These are phyloP conservation scores for Lachnellula arida DNA, from an alignment of 2,329 filamentous ascomycete genomes.

Conservation along the genomic window DNA sequence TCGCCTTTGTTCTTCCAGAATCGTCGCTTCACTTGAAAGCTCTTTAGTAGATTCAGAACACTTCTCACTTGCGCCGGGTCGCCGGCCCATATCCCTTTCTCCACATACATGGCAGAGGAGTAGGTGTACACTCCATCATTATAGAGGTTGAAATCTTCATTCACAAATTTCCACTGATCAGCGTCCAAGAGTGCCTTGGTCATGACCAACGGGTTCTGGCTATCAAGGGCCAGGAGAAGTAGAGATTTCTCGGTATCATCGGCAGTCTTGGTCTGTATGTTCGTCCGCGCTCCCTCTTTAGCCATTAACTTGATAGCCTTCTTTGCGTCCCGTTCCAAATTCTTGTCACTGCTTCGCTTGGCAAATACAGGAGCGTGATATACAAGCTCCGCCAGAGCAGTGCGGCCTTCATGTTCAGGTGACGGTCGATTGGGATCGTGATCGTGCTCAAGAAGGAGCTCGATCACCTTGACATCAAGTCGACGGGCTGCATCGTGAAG, in stretches of 20 bases:
- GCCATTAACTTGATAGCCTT: slow-evolving; percentile 53
- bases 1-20: slow-evolving; percentile 6
- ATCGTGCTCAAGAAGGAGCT: slow-evolving; percentile 51
- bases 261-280: slow-evolving; percentile 38
- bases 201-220: slow-evolving; percentile 48
- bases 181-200: slow-evolving; percentile 55
- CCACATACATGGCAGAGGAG: slow-evolving; percentile 59
- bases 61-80: slow-evolving; percentile 3
- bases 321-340: slow-evolving; percentile 51
- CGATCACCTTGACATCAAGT: slow-evolving; percentile 51
- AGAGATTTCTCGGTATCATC: slow-evolving; percentile 34
- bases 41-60: slow-evolving; percentile 5
- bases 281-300: slow-evolving; percentile 41
- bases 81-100: slow-evolving; percentile 13
- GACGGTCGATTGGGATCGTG: slow-evolving; percentile 63
- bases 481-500: slow-evolving; percentile 61
- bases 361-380: slow-evolving; percentile 40
- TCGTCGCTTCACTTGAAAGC: slow-evolving; percentile 6
- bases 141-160: slow-evolving; percentile 53
- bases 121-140: slow-evolving; percentile 50
- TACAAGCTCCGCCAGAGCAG: slow-evolving; percentile 59
- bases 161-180: slow-evolving; percentile 60
- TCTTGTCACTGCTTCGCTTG: slow-evolving; percentile 40
- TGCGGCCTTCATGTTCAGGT: slow-evolving; percentile 56
- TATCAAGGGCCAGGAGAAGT: slow-evolving; percentile 56